phyloP scores from a whole-genome alignment of 2,329 filamentous ascomycete species.

The Huntiella savannae region DNA sequence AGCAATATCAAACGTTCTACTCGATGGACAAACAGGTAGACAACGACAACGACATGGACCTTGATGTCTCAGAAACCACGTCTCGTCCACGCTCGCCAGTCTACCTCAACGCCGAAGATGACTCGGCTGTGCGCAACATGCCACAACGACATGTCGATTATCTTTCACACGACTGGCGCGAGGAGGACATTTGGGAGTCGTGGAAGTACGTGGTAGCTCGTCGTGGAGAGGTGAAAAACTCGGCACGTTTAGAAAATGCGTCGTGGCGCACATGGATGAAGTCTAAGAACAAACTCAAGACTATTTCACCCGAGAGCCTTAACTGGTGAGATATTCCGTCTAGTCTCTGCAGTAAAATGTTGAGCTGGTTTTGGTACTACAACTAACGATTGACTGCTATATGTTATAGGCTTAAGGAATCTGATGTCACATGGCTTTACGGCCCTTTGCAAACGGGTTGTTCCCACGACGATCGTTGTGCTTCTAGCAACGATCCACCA shows the following conservation, averaged over 20 bases:
- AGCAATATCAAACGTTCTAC: conserved; percentile 28
- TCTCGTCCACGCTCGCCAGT: conserved; percentile 37
- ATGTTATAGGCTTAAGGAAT: conserved; percentile 67
- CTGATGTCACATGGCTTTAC: conserved; percentile 94
- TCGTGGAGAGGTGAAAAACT: conserved; percentile 60
- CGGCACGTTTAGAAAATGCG: conserved; percentile 74
- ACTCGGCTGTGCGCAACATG: conserved; percentile 52
- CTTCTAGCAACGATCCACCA: conserved; percentile 23
- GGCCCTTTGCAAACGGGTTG: conserved; percentile 67
- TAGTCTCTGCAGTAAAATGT: neutral
- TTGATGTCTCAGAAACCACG: conserved; percentile 30
- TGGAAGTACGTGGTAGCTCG: conserved; percentile 85
- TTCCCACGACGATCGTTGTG: conserved; percentile 30
- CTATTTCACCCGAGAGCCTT: conserved; percentile 73
- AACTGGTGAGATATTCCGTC: conserved; percentile 51
- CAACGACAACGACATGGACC: conserved; percentile 26
- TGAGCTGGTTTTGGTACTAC: neutral
- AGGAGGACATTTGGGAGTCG: conserved; percentile 94
- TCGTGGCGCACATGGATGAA: conserved; percentile 97
- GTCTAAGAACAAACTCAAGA: conserved; percentile 67
- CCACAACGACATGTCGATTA: conserved; percentile 90
- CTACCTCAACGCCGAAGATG: conserved; percentile 42
- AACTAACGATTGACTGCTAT: conserved; percentile 10
- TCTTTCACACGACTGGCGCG: conserved; percentile 77
- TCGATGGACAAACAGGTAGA: conserved; percentile 29